Evolutionary conservation across 805 yeast genomes (phyloP).

Genomic region (Metschnikowia lachancei): DNA sequence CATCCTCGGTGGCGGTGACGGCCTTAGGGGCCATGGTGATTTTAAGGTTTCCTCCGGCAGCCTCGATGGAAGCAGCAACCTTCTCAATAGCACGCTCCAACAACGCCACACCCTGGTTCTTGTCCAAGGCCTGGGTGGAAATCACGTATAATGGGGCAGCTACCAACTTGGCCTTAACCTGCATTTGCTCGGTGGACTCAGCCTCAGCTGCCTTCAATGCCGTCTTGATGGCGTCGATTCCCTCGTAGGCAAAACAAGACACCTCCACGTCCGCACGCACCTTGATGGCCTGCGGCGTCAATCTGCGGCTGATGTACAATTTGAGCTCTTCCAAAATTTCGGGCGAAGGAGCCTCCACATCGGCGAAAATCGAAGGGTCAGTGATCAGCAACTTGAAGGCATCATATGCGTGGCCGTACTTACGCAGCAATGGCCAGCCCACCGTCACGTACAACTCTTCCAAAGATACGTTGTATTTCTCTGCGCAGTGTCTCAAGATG

Average conservation of each 20-base stretch:
- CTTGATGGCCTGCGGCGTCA: slow-evolving; percentile 97
- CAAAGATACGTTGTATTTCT: slow-evolving; percentile 83
- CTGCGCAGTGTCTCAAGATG: slow-evolving; percentile 97
- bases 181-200: slow-evolving; percentile 77
- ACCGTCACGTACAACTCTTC: slow-evolving; percentile 82
- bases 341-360: slow-evolving; percentile 63
- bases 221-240: slow-evolving; percentile 92
- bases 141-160: slow-evolving; percentile 97
- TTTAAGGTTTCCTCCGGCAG: slow-evolving; percentile 81
- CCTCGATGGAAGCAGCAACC: slow-evolving; percentile 66
- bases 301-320: slow-evolving; percentile 82
- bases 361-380: slow-evolving; percentile 83
- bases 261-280: slow-evolving; percentile 98
- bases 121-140: slow-evolving; percentile 89
- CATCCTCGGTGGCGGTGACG: slow-evolving; percentile 97
- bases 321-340: slow-evolving; percentile 83
- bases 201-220: slow-evolving; percentile 87
- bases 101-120: slow-evolving; percentile 78
- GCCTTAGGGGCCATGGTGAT: slow-evolving; percentile 99
- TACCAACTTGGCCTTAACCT: slow-evolving; percentile 89
- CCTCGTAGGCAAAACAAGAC: slow-evolving; percentile 95
- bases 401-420: slow-evolving; percentile 95
- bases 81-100: slow-evolving; percentile 77
- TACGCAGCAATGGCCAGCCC: slow-evolving; percentile 97
- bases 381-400: slow-evolving; percentile 96